Evolutionary conservation across 306 rosid genomes (phyloP).

Genomic region (Alnus rubra): DNA sequence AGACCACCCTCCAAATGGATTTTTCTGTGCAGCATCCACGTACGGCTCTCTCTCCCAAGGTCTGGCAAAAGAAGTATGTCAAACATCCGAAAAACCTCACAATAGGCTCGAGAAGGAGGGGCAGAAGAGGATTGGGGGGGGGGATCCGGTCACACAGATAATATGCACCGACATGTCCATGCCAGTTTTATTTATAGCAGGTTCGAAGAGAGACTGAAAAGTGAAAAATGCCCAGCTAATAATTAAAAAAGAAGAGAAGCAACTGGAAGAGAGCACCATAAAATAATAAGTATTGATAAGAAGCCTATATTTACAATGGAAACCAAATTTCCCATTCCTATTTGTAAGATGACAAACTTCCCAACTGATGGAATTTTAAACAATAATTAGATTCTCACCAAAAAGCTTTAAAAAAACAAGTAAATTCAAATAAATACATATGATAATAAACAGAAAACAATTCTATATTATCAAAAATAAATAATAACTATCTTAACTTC

Average conservation of each 20-base stretch:
- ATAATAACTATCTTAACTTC: not conserved
- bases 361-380: no score
- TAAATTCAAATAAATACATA: not conserved
- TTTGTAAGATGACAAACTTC: no score
- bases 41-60: constrained; percentile 76
- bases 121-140: not conserved
- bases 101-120: not conserved
- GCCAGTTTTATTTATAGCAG: no score
- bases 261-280: not conserved
- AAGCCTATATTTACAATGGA: no score
- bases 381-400: not conserved
- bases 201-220: not conserved
- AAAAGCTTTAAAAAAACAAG: not conserved
- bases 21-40: constrained; percentile 72
- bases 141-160: no score
- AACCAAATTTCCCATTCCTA: no score
- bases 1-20: constrained; percentile 79
- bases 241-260: not conserved
- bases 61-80: constrained; percentile 47
- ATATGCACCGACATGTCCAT: no score
- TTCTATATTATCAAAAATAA: not conserved
- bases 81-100: not conserved
- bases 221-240: not conserved
- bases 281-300: no score
- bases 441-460: not conserved